phyloP scores from a whole-genome alignment of 2,329 filamentous ascomycete genomes.

The Aspergillus costaricaensis region DNA sequence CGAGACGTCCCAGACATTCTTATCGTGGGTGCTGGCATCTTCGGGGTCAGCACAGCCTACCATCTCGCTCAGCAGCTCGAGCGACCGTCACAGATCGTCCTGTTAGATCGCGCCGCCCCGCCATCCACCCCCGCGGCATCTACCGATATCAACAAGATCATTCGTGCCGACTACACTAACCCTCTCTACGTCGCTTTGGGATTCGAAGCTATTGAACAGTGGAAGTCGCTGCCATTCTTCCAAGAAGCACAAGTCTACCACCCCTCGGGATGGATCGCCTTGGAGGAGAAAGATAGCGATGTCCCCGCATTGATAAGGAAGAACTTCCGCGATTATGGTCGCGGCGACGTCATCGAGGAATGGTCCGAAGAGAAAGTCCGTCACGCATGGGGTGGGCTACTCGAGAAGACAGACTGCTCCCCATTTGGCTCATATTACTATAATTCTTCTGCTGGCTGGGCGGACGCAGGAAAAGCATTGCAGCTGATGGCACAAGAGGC shows the following conservation, averaged over 20 bases:
- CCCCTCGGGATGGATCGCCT: constrained; percentile 61
- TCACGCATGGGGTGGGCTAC: constrained; percentile 44
- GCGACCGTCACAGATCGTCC: constrained; percentile 51
- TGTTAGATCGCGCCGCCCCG: constrained; percentile 59
- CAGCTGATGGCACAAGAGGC: constrained; percentile 48
- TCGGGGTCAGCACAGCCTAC: constrained; percentile 67
- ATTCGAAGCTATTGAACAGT: constrained; percentile 66
- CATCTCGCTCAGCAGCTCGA: constrained; percentile 58
- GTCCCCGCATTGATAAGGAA: constrained; percentile 55
- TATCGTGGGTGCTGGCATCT: constrained; percentile 66
- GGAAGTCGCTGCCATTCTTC: constrained; percentile 60
- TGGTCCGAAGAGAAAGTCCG: constrained; percentile 48
- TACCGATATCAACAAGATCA: constrained; percentile 73
- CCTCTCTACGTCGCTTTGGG: constrained; percentile 65
- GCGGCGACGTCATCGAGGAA: constrained; percentile 42
- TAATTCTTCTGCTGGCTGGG: constrained; percentile 57
- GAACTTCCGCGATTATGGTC: constrained; percentile 54
- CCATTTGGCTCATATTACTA: constrained; percentile 49
- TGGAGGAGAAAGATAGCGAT: constrained; percentile 51
- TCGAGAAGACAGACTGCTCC: constrained; percentile 38
- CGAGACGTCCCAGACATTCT: constrained; percentile 35
- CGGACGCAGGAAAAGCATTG: constrained; percentile 52
- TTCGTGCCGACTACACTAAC: constrained; percentile 69
- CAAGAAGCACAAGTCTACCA: constrained; percentile 56
- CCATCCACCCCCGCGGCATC: constrained; percentile 62